Percentiles rank a stretch among this genome's conserved stretches.
These are phyloP conservation scores for Aspergillus unguis DNA, from an alignment of 2,329 filamentous ascomycete genomes.

Conservation along the genomic window DNA sequence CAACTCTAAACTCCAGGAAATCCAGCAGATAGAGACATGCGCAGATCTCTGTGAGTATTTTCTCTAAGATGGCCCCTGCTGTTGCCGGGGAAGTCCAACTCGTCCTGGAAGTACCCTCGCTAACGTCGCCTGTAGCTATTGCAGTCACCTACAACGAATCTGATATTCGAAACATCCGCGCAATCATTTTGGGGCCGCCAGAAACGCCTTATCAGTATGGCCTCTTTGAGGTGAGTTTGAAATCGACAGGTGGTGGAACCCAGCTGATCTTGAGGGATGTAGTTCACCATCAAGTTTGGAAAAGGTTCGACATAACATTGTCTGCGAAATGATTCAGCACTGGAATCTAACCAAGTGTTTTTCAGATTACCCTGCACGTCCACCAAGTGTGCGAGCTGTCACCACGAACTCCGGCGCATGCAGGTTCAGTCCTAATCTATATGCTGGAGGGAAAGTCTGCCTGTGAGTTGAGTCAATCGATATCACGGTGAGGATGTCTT, in stretches of 20 bases:
- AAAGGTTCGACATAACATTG: constrained; percentile 53
- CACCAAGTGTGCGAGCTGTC: constrained; percentile 60
- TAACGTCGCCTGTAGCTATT: constrained; percentile 58
- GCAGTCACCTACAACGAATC: constrained; percentile 82
- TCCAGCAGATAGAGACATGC: constrained; percentile 78
- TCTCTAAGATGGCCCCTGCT: neutral
- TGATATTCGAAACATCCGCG: constrained; percentile 83
- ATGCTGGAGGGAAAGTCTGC: constrained; percentile 86
- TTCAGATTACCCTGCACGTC: constrained; percentile 73
- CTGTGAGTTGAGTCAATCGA: constrained; percentile 56
- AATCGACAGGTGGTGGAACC: too few species aligned
- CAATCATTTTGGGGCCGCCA: constrained; percentile 85
- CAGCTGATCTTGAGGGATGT: neutral
- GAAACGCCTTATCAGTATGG: constrained; percentile 96
- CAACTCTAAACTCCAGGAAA: constrained; percentile 58
- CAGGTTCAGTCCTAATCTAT: constrained; percentile 97
- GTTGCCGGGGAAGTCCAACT: too few species aligned
- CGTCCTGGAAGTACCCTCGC: constrained; percentile 2
- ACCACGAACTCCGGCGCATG: constrained; percentile 88
- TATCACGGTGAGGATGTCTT: neutral
- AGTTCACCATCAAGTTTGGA: constrained; percentile 76
- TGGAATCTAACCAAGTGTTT: neutral
- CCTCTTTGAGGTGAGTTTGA: constrained; percentile 75
- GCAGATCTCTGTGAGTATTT: constrained; percentile 71
- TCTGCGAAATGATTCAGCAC: neutral